A percentile compares a stretch with the other conserved stretches of the same genome.
Evolutionary conservation across 2,329 filamentous ascomycete genomes (phyloP).

Genomic region (Chaetomium globosum): DNA sequence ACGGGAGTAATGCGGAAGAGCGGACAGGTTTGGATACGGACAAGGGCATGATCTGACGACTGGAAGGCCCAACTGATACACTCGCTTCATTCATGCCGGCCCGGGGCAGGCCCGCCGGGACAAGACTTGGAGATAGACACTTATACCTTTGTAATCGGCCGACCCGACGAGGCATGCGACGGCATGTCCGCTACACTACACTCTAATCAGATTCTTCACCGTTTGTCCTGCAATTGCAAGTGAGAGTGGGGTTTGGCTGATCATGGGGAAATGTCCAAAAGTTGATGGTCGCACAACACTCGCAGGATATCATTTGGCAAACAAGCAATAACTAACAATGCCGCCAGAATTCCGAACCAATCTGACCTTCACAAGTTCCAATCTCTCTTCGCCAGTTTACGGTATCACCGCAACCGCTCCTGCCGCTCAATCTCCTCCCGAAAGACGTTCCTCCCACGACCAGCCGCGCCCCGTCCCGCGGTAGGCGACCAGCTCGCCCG

Average conservation of each 20-base stretch:
- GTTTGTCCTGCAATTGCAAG: background rate
- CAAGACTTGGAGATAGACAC: slow-evolving; percentile 12
- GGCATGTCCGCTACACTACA: slow-evolving; percentile 18
- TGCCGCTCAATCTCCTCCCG: slow-evolving; percentile 45
- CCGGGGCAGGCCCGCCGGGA: slow-evolving; percentile 16
- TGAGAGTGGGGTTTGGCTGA: background rate
- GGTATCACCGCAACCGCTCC: slow-evolving; percentile 31
- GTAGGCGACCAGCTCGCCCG: slow-evolving; percentile 41
- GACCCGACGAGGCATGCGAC: slow-evolving; percentile 13
- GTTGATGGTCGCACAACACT: background rate
- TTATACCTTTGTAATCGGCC: slow-evolving; percentile 26
- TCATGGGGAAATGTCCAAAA: background rate
- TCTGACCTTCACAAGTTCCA: background rate
- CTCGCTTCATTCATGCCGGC: slow-evolving; percentile 16
- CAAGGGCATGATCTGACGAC: slow-evolving; percentile 21
- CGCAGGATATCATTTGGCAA: background rate
- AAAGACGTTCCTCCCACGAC: slow-evolving; percentile 41
- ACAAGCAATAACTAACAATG: background rate
- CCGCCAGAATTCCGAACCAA: background rate
- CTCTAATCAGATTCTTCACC: slow-evolving; percentile 18
- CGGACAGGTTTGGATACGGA: slow-evolving; percentile 13
- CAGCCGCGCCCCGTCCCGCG: slow-evolving; percentile 19
- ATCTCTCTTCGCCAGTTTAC: background rate
- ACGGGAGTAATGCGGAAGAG: slow-evolving; percentile 8
- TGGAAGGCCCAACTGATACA: slow-evolving; percentile 12